phyloP scores from a whole-genome alignment of 306 rosid species.

The Ammopiptanthus mongolicus region DNA sequence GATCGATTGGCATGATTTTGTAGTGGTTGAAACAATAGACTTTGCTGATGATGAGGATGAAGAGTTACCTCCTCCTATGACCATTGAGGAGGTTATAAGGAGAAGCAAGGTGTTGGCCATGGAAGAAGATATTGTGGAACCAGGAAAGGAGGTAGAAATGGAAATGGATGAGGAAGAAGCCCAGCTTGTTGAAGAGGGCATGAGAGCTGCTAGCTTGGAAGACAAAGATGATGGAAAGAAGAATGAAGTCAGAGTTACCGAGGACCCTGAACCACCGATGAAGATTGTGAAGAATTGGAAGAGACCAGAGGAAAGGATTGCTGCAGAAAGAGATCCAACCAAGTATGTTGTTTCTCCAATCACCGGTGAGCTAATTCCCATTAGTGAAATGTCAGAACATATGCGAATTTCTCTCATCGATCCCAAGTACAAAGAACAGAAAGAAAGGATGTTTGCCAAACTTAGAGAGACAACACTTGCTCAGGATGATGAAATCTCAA shows the following conservation, averaged over 20 bases:
- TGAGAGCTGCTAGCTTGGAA: constrained; percentile 68
- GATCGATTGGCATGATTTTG: constrained; percentile 99
- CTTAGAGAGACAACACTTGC: constrained; percentile 97
- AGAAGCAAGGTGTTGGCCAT: constrained; percentile 68
- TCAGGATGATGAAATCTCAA: constrained; percentile 89
- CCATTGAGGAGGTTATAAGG: constrained; percentile 90
- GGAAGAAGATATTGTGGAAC: constrained; percentile 78
- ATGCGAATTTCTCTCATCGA: constrained; percentile 94
- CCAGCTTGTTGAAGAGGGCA: constrained; percentile 93
- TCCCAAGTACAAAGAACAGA: constrained; percentile 96
- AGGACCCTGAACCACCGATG: constrained; percentile 86
- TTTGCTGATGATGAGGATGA: constrained; percentile 97
- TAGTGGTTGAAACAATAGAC: constrained; percentile 87
- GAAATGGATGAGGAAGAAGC: constrained; percentile 98
- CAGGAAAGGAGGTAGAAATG: constrained; percentile 89
- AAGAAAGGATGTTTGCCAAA: constrained; percentile 97
- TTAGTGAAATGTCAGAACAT: constrained; percentile 94
- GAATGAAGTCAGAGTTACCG: constrained; percentile 51
- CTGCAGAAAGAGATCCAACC: constrained; percentile 82
- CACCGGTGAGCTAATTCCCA: constrained; percentile 84
- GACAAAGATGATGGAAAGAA: constrained; percentile 58
- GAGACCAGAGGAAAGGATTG: constrained; percentile 86
- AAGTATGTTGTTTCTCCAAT: constrained; percentile 85
- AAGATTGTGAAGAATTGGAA: constrained; percentile 98
- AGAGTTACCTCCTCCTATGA: constrained; percentile 91